Evolutionary conservation across 306 rosid genomes (phyloP).

Genomic region (Trifolium fragiferum): DNA sequence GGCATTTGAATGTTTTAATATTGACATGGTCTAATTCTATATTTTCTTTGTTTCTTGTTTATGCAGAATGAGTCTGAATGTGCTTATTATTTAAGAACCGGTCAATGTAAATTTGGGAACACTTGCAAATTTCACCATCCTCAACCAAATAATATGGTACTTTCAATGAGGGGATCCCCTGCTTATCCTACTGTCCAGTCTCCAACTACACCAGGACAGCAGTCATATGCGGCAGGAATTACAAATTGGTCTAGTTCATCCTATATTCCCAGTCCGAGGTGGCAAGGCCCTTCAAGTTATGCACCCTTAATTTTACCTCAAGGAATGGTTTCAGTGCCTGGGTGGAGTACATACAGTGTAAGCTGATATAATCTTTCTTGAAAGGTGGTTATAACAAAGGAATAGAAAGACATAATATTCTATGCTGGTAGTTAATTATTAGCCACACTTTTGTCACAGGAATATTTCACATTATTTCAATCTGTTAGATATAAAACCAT

Average conservation of each 20-base stretch:
- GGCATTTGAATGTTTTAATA: conserved; percentile 30
- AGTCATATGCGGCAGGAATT: conserved; percentile 81
- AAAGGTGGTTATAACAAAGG: conserved; percentile 19
- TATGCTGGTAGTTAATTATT: conserved; percentile 31
- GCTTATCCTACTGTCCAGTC: conserved; percentile 86
- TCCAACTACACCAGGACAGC: conserved; percentile 91
- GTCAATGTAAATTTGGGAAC: conserved; percentile 90
- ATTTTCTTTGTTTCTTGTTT: conserved; percentile 33
- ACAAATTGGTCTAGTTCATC: conserved; percentile 95
- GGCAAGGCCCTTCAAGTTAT: conserved; percentile 97
- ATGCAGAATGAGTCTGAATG: conserved; percentile 84
- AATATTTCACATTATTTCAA: conserved; percentile 7
- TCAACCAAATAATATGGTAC: conserved; percentile 89
- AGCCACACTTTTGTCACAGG: conserved; percentile 4
- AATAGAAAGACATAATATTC: conserved; percentile 29
- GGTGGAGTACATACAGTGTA: conserved; percentile 90
- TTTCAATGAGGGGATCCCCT: conserved; percentile 82
- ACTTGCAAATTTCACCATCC: conserved; percentile 99
- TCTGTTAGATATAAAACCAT: conserved; percentile 5
- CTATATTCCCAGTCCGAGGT: conserved; percentile 89
- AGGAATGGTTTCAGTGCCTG: conserved; percentile 92
- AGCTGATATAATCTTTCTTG: conserved; percentile 49
- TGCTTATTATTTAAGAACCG: conserved; percentile 92
- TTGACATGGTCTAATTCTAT: conserved; percentile 30
- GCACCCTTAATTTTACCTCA: conserved; percentile 88